Conservation (phyloP, 2,329 filamentous ascomycete species). For the Nemania bipapillata region DNA sequence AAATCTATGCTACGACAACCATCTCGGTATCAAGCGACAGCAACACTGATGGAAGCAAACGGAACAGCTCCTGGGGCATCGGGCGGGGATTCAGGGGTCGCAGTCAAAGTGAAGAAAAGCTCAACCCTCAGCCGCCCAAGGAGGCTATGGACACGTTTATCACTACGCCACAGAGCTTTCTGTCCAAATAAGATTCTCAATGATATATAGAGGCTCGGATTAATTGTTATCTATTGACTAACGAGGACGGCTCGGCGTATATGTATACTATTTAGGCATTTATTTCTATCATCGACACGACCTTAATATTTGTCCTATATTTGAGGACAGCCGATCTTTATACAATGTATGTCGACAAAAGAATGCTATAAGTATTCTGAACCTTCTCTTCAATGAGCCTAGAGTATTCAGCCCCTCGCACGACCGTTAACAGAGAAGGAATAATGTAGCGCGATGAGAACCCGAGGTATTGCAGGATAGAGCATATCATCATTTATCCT, state of each 20-base stretch:
- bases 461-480: too few relatives aligned
- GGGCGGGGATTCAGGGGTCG: neutral
- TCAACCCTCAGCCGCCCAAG: neutral
- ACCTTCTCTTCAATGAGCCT: too few relatives aligned
- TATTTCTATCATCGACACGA: slow-evolving; percentile 3
- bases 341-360: too few relatives aligned
- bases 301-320: neutral
- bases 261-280: neutral
- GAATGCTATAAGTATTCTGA: too few relatives aligned
- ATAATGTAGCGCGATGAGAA: too few relatives aligned
- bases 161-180: slow-evolving; percentile 4
- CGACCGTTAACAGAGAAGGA: too few relatives aligned
- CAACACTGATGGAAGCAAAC: slow-evolving; percentile 1
- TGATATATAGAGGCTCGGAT: neutral
- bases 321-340: too few relatives aligned
- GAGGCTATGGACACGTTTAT: slow-evolving; percentile 3
- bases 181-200: neutral
- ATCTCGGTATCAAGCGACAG: slow-evolving; percentile 13
- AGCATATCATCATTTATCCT: too few relatives aligned
- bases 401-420: too few relatives aligned
- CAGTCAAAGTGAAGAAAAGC: slow-evolving; percentile 7
- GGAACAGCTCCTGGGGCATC: neutral
- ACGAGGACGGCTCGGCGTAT: neutral
- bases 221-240: slow-evolving; percentile 1
- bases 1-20: slow-evolving; percentile 17